A percentile compares a stretch with the other conserved stretches of the same genome.
These are phyloP conservation scores for Rutidosis leptorrhynchoides DNA, from an alignment of 129 eudicot genomes.

Conservation along the genomic window DNA sequence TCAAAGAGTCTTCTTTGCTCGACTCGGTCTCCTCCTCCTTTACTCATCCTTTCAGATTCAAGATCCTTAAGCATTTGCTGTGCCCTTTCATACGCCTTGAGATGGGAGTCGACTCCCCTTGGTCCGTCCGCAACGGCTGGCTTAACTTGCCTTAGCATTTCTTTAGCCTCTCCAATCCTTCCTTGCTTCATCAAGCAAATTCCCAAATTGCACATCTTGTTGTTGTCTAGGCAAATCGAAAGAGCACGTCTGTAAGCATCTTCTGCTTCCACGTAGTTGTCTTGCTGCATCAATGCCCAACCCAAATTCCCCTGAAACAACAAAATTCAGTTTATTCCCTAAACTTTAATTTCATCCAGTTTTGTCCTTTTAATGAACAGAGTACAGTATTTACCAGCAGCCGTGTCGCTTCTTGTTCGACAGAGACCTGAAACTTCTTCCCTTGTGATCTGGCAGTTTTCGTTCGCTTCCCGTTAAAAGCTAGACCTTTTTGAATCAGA, in stretches of 20 bases:
- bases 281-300: conserved; percentile 97
- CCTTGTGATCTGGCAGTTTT: conserved; percentile 98
- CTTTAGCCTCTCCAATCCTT: conserved; percentile 78
- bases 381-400: conserved; percentile 61
- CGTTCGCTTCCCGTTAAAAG: conserved; percentile 94
- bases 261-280: conserved; percentile 88
- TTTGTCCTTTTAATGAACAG: background rate
- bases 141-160: conserved; percentile 69
- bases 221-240: conserved; percentile 80
- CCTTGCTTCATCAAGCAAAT: conserved; percentile 98
- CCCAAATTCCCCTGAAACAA: conserved; percentile 81
- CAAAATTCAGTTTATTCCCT: background rate
- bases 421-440: conserved; percentile 94
- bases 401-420: conserved; percentile 96
- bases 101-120: conserved; percentile 88
- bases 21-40: conserved; percentile 57
- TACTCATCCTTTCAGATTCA: conserved; percentile 79
- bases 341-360: too few relatives aligned
- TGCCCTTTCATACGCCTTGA: conserved; percentile 94
- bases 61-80: conserved; percentile 88
- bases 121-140: conserved; percentile 92
- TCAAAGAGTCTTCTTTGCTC: conserved; percentile 77
- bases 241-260: conserved; percentile 91
- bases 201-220: conserved; percentile 97
- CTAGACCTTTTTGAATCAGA: conserved; percentile 95